Percentiles rank a stretch among this genome's conserved stretches.
Conservation (phyloP, 129 eudicot genomes). For the Chrysanthemum lavandulifolium region DNA sequence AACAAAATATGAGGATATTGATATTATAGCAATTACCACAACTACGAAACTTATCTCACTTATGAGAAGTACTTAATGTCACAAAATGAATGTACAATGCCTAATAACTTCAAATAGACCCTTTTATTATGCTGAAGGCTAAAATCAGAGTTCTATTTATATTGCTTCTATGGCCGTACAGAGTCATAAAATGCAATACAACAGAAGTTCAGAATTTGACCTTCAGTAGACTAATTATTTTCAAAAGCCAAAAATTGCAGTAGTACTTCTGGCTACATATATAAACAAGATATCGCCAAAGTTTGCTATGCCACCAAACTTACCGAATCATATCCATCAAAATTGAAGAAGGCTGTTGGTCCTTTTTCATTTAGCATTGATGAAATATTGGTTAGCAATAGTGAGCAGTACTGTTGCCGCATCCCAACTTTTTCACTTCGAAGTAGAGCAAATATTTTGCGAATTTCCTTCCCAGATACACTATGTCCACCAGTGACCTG, state of each 20-base stretch:
- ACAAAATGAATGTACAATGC: not conserved
- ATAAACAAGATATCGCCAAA: slow-evolving; percentile 14
- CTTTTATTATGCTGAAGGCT: too few species aligned
- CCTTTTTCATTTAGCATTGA: slow-evolving; percentile 98
- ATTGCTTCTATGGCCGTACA: too few species aligned
- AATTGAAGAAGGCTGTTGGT: slow-evolving; percentile 92
- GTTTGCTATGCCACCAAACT: slow-evolving; percentile 33
- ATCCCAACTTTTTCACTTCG: slow-evolving; percentile 79
- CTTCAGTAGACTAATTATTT: too few species aligned
- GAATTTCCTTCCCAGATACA: slow-evolving; percentile 95
- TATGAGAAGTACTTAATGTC: not conserved
- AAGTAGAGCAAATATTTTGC: slow-evolving; percentile 90
- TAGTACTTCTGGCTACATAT: not conserved
- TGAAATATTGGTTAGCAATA: slow-evolving; percentile 71
- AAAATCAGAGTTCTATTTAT: too few species aligned
- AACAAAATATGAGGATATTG: too few species aligned
- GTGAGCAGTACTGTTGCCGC: slow-evolving; percentile 64
- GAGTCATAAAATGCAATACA: too few species aligned
- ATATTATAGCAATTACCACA: too few species aligned
- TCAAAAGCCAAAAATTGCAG: too few species aligned
- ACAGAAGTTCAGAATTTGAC: too few species aligned
- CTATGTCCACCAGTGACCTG: slow-evolving; percentile 98
- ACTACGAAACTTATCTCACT: not conserved
- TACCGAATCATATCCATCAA: slow-evolving; percentile 85
- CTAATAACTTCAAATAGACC: too few species aligned